Base-by-base conservation (phyloP, 2,329 filamentous ascomycete species). In the Thelonectria rubi region DNA sequence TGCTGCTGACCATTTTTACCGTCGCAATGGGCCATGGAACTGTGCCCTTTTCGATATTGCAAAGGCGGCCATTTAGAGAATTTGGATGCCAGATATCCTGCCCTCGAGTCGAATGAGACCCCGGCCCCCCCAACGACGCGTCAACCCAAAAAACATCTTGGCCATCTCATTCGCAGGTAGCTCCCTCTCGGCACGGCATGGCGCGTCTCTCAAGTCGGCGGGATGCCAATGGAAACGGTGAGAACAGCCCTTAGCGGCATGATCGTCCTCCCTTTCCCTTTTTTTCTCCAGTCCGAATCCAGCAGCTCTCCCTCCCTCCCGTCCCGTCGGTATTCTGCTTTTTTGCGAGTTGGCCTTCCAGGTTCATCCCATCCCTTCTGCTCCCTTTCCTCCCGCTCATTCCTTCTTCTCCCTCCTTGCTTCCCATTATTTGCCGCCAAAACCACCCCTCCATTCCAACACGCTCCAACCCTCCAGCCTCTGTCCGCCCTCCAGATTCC, bases 221-320 rank as follows among this genome's bases (percentile, higher is more conserved):
- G 57, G 55, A 69, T 69, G 46, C 59, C 54, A 66, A 65, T 69
- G 58, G 61, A 53, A 57, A 55, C 52, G 53, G 60, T 60, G 64
- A 65, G 56, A 66, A 50, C 53, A 67, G 50, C 50, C 61, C 60
- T 68, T 70, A 69, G 69, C 63, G 69, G 60, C 66, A 43, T 61
- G 48, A 58, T 65, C 55, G 66, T 67, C 69, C 65, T 71, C 64
- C 60, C 45, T 50, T 45, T 39, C 58, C 30, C 48, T 34, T 11
- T 34, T 34, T 34, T 34, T 34, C 32, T 66, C 55, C 45, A 58
- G 58, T 60, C 63, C 30, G 52, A 26, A 7, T 9, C 43, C 9
- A 47, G 21, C 40, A 43, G 40, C 8, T 24, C 18, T 17, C 39
- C n/a, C 39, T 20, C 42, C 17, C 42, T 20, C 8, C 17, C 17